Percentiles rank a stretch among this genome's conserved stretches.
These are phyloP conservation scores for Acacia crassicarpa DNA, from an alignment of 306 rosid genomes.

Conservation along the genomic window DNA sequence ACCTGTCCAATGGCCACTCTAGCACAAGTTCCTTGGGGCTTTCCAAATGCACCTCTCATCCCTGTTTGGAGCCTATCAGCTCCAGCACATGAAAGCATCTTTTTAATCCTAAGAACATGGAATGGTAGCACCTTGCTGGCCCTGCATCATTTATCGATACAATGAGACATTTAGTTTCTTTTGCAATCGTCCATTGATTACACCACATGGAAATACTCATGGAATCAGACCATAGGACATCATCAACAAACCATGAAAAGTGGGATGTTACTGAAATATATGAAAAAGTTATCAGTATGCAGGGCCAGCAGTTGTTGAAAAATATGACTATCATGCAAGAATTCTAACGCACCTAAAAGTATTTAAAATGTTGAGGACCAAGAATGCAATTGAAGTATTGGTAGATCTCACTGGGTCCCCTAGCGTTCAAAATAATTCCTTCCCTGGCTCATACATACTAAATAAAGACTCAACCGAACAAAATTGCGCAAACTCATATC, in stretches of 20 bases:
- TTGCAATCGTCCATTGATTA: background rate
- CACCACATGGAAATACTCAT: background rate
- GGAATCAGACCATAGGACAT: background rate
- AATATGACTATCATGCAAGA: background rate
- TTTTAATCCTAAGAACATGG: slow-evolving; percentile 88
- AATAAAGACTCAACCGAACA: too few relatives aligned
- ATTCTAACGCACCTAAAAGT: background rate
- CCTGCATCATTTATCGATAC: slow-evolving; percentile 39
- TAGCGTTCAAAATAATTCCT: background rate
- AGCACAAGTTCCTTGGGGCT: too few relatives aligned
- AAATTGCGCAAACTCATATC: background rate
- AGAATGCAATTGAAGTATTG: background rate
- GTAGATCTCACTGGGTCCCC: background rate
- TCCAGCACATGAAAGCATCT: slow-evolving; percentile 73
- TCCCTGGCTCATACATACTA: too few relatives aligned
- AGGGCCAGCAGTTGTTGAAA: background rate
- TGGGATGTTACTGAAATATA: background rate
- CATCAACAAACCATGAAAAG: background rate
- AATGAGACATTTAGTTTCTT: slow-evolving; percentile 10
- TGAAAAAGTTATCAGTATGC: background rate
- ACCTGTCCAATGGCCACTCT: too few relatives aligned
- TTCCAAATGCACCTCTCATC: too few relatives aligned
- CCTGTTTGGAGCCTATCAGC: slow-evolving; percentile 93
- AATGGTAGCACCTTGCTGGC: slow-evolving; percentile 87
- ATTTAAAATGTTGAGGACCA: background rate